Percentiles rank a stretch among this genome's conserved stretches.
These are phyloP conservation scores for Moricandia moricandioides DNA, from an alignment of 345 rosid genomes.

Conservation along the genomic window DNA sequence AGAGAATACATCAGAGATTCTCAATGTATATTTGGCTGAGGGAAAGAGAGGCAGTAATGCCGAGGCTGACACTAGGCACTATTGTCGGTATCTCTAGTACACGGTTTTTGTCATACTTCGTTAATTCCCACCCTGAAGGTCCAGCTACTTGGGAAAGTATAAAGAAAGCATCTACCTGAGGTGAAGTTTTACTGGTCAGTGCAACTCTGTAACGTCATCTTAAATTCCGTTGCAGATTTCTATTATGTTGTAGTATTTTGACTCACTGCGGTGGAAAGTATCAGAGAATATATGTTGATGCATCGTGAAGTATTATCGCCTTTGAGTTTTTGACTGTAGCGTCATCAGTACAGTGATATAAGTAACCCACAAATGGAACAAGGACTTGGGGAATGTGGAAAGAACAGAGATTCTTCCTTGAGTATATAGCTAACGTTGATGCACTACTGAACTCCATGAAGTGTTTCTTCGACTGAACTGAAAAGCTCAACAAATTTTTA, in stretches of 20 bases:
- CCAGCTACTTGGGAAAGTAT: constrained; percentile 55
- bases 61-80: constrained; percentile 45
- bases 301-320: neutral
- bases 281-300: neutral
- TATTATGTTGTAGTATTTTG: neutral
- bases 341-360: neutral
- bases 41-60: constrained; percentile 42
- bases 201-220: neutral
- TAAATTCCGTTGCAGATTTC: neutral
- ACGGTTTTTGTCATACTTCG: constrained; percentile 40
- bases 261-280: constrained; percentile 1
- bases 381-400: constrained; percentile 5
- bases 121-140: constrained; percentile 59
- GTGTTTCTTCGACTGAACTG: neutral
- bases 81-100: constrained; percentile 47
- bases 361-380: neutral
- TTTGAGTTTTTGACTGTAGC: neutral
- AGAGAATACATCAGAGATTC: constrained; percentile 55
- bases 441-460: neutral
- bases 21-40: constrained; percentile 72
- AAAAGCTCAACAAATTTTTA: neutral
- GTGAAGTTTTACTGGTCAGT: neutral
- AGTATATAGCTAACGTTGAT: neutral
- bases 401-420: constrained; percentile 5
- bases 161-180: constrained; percentile 37